Evolutionary conservation across 2,329 filamentous ascomycete species (phyloP).

Genomic region (Fusarium pseudoanthophilum): DNA sequence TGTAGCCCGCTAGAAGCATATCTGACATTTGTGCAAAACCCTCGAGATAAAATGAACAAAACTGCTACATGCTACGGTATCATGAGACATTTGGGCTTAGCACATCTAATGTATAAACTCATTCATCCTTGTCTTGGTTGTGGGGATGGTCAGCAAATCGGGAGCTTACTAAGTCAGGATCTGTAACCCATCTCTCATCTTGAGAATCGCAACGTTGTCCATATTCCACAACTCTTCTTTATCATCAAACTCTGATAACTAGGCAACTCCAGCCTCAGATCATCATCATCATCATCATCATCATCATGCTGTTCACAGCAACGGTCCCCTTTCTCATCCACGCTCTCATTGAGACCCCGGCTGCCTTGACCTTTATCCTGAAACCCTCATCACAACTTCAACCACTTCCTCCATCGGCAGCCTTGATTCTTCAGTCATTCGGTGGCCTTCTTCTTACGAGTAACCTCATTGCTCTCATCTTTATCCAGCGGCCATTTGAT

Average conservation of each 20-base stretch:
- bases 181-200: neutral
- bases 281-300: too few species aligned
- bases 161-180: conserved; percentile 11
- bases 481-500: conserved; percentile 49
- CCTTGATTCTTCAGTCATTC: conserved; percentile 58
- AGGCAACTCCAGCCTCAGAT: neutral
- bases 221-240: neutral
- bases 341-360: conserved; percentile 53
- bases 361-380: conserved; percentile 59
- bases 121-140: neutral
- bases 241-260: neutral
- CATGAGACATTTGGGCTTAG: neutral
- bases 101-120: neutral
- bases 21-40: too few species aligned
- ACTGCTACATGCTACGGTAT: neutral
- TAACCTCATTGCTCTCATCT: conserved; percentile 55
- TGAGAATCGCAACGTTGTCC: neutral
- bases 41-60: neutral
- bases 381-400: conserved; percentile 56
- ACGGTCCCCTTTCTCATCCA: conserved; percentile 53
- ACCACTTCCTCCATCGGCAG: conserved; percentile 52
- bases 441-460: conserved; percentile 60
- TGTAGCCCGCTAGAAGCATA: neutral
- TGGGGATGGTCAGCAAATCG: neutral
- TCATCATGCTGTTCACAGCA: conserved; percentile 4